Evolutionary conservation across 1,284 basidiomycete species (phyloP).

Genomic region (Pseudozyma pruni): DNA sequence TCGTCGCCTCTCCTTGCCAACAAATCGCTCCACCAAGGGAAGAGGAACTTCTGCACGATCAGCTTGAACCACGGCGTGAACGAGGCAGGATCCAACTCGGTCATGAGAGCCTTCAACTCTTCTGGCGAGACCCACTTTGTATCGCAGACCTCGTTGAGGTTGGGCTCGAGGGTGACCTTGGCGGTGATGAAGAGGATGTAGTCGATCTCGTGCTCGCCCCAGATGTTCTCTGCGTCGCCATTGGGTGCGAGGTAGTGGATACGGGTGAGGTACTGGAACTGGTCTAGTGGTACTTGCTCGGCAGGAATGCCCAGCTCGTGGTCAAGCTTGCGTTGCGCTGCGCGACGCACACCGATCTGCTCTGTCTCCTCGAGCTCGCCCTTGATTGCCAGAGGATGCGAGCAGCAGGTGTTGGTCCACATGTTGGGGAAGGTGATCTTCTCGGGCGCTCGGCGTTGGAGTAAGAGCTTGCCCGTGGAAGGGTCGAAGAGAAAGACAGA

Average conservation of each 20-base stretch:
- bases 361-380: constrained; percentile 79
- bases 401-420: constrained; percentile 99
- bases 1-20: constrained; percentile 70
- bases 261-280: constrained; percentile 93
- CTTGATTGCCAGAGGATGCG: constrained; percentile 81
- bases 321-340: constrained; percentile 92
- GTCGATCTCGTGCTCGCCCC: constrained; percentile 99
- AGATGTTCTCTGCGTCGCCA: constrained; percentile 75
- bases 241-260: constrained; percentile 98
- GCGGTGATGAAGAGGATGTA: constrained; percentile 96
- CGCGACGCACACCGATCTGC: constrained; percentile 81
- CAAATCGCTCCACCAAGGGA: constrained; percentile 97
- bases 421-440: constrained; percentile 99
- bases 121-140: constrained; percentile 89
- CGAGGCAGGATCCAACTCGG: constrained; percentile 76
- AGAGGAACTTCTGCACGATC: constrained; percentile 94
- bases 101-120: constrained; percentile 91
- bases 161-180: constrained; percentile 85
- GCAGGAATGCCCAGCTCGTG: constrained; percentile 95
- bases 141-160: constrained; percentile 91
- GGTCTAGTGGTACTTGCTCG: constrained; percentile 77
- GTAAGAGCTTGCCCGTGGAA: constrained; percentile 88
- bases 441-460: constrained; percentile 93
- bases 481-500: constrained; percentile 97
- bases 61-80: constrained; percentile 99